Conservation (phyloP, 352 stramenopile species). For the Discostella stelligera region DNA sequence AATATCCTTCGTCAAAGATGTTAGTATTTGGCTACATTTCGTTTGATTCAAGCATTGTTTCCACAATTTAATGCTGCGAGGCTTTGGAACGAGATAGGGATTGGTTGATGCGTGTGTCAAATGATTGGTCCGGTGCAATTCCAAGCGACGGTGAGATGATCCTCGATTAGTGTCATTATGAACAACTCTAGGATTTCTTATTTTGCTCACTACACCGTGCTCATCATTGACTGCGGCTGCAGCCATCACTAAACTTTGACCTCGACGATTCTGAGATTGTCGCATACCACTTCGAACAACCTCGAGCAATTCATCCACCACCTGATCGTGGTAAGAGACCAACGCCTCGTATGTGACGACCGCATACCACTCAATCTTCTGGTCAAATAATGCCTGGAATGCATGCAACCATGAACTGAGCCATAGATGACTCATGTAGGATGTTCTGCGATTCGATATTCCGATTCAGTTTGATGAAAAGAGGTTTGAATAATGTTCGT, state of each 20-base stretch:
- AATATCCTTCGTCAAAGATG: slow-evolving; percentile 4
- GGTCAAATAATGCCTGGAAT: slow-evolving; percentile 15
- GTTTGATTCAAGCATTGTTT: slow-evolving; percentile 10
- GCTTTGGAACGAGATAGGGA: slow-evolving; percentile 20
- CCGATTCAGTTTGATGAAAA: too few relatives aligned
- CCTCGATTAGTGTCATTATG: too few relatives aligned
- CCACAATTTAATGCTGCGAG: slow-evolving; percentile 4
- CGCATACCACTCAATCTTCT: slow-evolving; percentile 40
- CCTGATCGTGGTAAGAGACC: slow-evolving; percentile 22
- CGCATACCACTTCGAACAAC: slow-evolving; percentile 29
- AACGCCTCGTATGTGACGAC: slow-evolving; percentile 38
- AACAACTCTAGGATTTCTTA: too few relatives aligned
- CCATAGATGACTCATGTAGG: slow-evolving; percentile 15
- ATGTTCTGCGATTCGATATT: neutral
- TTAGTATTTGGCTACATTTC: neutral
- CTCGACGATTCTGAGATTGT: too few relatives aligned
- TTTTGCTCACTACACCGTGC: too few relatives aligned
- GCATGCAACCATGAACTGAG: slow-evolving; percentile 20
- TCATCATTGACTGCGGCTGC: too few relatives aligned
- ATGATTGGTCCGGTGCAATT: neutral
- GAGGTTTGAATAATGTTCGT: too few relatives aligned
- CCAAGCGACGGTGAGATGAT: too few relatives aligned
- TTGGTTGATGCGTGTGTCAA: neutral
- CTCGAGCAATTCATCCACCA: slow-evolving; percentile 31
- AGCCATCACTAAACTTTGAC: too few relatives aligned